Evolutionary conservation across 2,329 filamentous ascomycete species (phyloP).

Genomic region (Onygena corvina): DNA sequence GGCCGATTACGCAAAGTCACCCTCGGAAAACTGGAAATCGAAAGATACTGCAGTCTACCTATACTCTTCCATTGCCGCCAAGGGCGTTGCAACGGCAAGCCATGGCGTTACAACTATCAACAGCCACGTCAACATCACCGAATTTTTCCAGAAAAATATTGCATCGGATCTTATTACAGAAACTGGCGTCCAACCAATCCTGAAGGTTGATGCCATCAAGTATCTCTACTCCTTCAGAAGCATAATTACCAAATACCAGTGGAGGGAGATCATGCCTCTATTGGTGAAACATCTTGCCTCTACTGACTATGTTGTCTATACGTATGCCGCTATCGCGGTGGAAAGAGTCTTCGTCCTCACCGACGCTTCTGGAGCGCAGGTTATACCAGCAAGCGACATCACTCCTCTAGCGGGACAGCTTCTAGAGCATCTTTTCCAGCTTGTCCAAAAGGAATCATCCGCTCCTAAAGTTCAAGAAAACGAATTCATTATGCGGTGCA

Average conservation of each 20-base stretch:
- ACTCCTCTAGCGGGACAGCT: conserved; percentile 74
- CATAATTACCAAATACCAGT: conserved; percentile 81
- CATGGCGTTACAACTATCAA: conserved; percentile 90
- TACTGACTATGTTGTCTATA: conserved; percentile 91
- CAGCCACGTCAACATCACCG: conserved; percentile 71
- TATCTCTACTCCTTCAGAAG: conserved; percentile 95
- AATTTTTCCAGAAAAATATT: conserved; percentile 90
- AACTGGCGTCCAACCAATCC: conserved; percentile 60
- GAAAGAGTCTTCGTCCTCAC: conserved; percentile 80
- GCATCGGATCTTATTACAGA: conserved; percentile 73
- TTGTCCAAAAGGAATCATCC: conserved; percentile 73
- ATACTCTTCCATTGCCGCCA: conserved; percentile 86
- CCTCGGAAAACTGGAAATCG: conserved; percentile 71
- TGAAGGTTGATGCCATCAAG: conserved; percentile 97
- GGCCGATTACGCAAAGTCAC: conserved; percentile 55
- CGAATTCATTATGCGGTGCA: conserved; percentile 95
- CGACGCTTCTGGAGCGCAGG: conserved; percentile 59
- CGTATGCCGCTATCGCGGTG: conserved; percentile 92
- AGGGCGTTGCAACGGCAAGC: conserved; percentile 72
- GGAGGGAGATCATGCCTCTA: conserved; percentile 77
- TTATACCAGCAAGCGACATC: conserved; percentile 71
- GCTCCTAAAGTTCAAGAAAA: conserved; percentile 96
- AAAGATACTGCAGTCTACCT: conserved; percentile 98
- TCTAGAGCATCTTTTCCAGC: conserved; percentile 74
- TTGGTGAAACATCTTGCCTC: conserved; percentile 85